These are phyloP conservation scores for Coemansia sp. DNA, from an alignment of 192 early-diverging fungal species.

Conservation along the genomic window DNA sequence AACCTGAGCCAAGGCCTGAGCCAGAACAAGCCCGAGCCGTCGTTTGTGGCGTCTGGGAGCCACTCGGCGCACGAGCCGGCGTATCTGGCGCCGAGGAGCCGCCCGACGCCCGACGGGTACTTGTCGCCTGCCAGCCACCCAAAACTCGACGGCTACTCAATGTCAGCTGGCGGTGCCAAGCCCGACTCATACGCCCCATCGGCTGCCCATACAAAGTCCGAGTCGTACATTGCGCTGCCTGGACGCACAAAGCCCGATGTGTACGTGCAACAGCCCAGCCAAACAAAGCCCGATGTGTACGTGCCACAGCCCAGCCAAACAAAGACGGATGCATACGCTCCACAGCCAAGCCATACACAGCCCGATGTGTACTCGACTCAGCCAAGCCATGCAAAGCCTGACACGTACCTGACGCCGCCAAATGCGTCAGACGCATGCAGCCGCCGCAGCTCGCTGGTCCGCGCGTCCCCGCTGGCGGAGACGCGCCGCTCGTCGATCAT, in stretches of 20 bases:
- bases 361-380: not conserved
- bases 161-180: not conserved
- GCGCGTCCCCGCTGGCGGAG: conserved; percentile 6
- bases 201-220: not conserved
- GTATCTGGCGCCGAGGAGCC: too few species aligned
- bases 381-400: not conserved
- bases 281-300: not conserved
- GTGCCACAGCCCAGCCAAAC: not conserved
- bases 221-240: not conserved
- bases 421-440: not conserved
- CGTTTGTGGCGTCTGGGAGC: too few species aligned
- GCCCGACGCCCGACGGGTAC: too few species aligned
- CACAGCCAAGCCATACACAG: not conserved
- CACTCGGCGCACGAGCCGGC: too few species aligned
- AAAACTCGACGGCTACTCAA: too few species aligned
- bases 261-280: not conserved
- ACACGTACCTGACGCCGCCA: not conserved
- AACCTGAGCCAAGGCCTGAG: too few species aligned
- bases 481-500: conserved; percentile 51
- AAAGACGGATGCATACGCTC: not conserved
- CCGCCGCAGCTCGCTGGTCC: conserved; percentile 19
- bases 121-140: too few species aligned
- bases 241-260: not conserved
- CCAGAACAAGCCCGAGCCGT: too few species aligned
- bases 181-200: not conserved